These are phyloP conservation scores for Penicillium expansum DNA, from an alignment of 2,329 filamentous ascomycete genomes.

Conservation along the genomic window DNA sequence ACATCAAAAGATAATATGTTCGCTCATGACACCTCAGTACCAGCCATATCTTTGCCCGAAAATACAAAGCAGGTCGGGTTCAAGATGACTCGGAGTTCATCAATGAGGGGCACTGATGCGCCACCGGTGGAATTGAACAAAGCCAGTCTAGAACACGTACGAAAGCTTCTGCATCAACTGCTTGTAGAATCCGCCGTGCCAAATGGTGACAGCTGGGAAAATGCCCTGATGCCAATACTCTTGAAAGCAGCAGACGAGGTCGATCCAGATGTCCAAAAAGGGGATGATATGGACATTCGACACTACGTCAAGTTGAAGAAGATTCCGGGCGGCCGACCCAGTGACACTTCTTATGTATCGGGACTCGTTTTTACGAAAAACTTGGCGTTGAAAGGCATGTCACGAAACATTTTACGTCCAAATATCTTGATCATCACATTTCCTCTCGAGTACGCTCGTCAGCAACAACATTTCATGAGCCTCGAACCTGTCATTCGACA, in stretches of 20 bases:
- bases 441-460: slow-evolving; percentile 90
- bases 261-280: slow-evolving; percentile 82
- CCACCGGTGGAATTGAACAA: slow-evolving; percentile 81
- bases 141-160: slow-evolving; percentile 84
- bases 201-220: slow-evolving; percentile 78
- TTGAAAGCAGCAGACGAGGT: slow-evolving; percentile 91
- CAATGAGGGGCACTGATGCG: slow-evolving; percentile 70
- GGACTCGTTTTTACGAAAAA: slow-evolving; percentile 98
- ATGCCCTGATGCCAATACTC: slow-evolving; percentile 83
- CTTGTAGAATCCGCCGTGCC: slow-evolving; percentile 73
- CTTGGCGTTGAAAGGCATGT: slow-evolving; percentile 93
- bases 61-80: slow-evolving; percentile 40
- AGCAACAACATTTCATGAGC: slow-evolving; percentile 96
- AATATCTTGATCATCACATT: slow-evolving; percentile 92
- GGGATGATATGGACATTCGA: slow-evolving; percentile 94
- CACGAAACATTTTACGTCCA: slow-evolving; percentile 75
- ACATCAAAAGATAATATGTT: slow-evolving; percentile 57
- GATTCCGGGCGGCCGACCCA: slow-evolving; percentile 83
- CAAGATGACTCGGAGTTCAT: slow-evolving; percentile 72
- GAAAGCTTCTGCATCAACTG: slow-evolving; percentile 78
- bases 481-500: slow-evolving; percentile 94
- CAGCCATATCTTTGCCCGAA: slow-evolving; percentile 44
- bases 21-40: slow-evolving; percentile 31
- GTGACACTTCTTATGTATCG: slow-evolving; percentile 93
- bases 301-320: slow-evolving; percentile 98